Evolutionary conservation across 805 yeast species (phyloP).

Genomic region (Candida xiaguanensis): DNA sequence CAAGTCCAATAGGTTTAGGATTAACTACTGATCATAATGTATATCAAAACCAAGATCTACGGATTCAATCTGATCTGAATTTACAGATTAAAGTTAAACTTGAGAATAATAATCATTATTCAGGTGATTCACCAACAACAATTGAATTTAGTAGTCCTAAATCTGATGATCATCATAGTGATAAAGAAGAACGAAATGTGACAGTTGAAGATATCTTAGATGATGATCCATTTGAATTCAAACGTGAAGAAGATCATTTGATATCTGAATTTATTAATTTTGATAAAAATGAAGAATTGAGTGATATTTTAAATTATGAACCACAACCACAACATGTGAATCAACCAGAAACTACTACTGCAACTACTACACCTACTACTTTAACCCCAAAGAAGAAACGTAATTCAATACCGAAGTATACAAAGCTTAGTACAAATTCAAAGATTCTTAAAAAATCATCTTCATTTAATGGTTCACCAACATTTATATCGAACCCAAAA

Average conservation of each 20-base stretch:
- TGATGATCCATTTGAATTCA: constrained; percentile 14
- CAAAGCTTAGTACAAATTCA: constrained; percentile 3
- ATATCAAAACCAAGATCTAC: not conserved
- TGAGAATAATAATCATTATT: not conserved
- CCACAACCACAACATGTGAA: not conserved
- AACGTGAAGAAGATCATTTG: constrained; percentile 4
- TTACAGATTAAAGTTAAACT: not conserved
- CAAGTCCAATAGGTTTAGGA: not conserved
- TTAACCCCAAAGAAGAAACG: constrained; percentile 7
- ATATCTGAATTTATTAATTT: constrained; percentile 13
- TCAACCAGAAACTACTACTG: not conserved
- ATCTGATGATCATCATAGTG: not conserved
- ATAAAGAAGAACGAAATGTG: constrained; percentile 5
- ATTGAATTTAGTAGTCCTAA: constrained; percentile 8
- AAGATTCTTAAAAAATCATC: constrained; percentile 12
- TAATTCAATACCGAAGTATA: constrained; percentile 5
- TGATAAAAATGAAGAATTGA: constrained; percentile 6
- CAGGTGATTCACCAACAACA: constrained; percentile 9
- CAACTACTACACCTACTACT: not conserved
- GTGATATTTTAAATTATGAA: not conserved
- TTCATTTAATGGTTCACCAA: constrained; percentile 12
- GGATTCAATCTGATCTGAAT: constrained; percentile 2
- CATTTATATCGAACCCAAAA: constrained; percentile 8
- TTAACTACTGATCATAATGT: not conserved
- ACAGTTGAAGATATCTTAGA: constrained; percentile 16